Base-by-base conservation (phyloP, 768 basidiomycete genomes). In the Sarcodon aspratus region DNA sequence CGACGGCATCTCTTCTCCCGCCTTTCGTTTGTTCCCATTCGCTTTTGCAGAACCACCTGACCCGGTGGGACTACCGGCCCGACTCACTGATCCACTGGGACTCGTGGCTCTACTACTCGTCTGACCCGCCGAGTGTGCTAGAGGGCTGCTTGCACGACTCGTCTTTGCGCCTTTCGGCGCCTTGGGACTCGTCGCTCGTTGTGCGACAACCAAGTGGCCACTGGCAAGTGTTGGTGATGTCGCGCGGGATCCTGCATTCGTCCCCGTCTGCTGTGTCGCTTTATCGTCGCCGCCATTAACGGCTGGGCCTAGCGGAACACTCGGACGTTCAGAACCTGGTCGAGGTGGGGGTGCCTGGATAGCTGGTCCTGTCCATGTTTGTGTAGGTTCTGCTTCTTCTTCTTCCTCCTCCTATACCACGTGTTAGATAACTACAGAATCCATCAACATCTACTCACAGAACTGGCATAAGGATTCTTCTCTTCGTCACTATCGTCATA, bases 171-270 rank as follows among this genome's bases (percentile, higher is more conserved):
- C 66, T 60, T 84, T 86, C 3, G 78, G 76, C 9, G 64, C 69
- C 57, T 85, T 87, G 4, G 88, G 89, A 52, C 86, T 89, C 1
- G 87, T 90, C 3, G 89, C 89, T 13, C 89, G 79, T 64, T 84
- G 85, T 2, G 89, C 89, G 12, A 93, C 77, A 18, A 86, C 59
- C 2, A 82, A 86, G 64, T 89, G 85, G 0, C 87, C 88, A 35
- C 84, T 80, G 31, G 71, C 69, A 7, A 79, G 67, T 9, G 66
- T 67, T 8, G 82, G 82, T 3, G 85, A 85, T 21, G 71, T 75
- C 10, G 79, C 73, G 35, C 75, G 77, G 32, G 84, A 82, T 47
- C 64, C 69, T 10, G 66, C 57, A 27, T 7, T 57, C 40, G n/a
- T n/a, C n/a, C 45, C 49, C 52, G 35, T 61, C 54, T 53, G 32